These are phyloP conservation scores for Stagonosporopsis chrysanthemi DNA, from an alignment of 2,329 filamentous ascomycete genomes.

Conservation along the genomic window DNA sequence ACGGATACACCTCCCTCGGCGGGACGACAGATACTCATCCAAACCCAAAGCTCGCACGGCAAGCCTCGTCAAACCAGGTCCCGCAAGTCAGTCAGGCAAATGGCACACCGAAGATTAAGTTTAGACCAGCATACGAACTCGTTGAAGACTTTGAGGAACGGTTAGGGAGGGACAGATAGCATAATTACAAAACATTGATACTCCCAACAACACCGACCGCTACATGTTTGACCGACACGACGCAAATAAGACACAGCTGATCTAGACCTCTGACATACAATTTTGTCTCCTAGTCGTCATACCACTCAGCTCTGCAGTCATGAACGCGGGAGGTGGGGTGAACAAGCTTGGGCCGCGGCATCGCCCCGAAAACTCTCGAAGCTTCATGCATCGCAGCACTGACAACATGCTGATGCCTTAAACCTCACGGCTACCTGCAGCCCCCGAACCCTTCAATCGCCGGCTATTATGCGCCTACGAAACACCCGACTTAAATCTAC, in stretches of 20 bases:
- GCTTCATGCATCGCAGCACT: slow-evolving; percentile 9
- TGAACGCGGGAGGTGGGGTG: slow-evolving; percentile 15
- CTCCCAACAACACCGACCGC: neutral
- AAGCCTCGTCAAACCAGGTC: slow-evolving; percentile 30
- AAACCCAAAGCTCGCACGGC: slow-evolving; percentile 70
- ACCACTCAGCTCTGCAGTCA: neutral
- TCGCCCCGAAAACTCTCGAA: slow-evolving; percentile 17
- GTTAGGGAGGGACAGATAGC: slow-evolving; percentile 44
- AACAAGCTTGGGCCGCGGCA: slow-evolving; percentile 12
- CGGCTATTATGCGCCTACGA: neutral
- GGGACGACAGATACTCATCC: slow-evolving; percentile 88
- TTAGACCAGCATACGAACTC: slow-evolving; percentile 51
- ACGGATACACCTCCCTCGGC: slow-evolving; percentile 90
- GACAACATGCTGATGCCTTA: neutral
- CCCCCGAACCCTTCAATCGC: neutral
- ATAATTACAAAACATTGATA: neutral
- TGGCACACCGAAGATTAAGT: slow-evolving; percentile 36
- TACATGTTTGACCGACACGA: neutral
- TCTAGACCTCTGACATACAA: neutral
- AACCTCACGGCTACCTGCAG: neutral
- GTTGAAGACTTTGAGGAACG: slow-evolving; percentile 52
- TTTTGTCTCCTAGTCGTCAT: neutral
- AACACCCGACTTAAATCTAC: too few relatives aligned
- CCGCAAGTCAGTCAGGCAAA: slow-evolving; percentile 23
- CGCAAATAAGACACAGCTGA: neutral